These are phyloP conservation scores for Pseudohyphozyma bogoriensis DNA, from an alignment of 768 basidiomycete genomes.

Conservation along the genomic window DNA sequence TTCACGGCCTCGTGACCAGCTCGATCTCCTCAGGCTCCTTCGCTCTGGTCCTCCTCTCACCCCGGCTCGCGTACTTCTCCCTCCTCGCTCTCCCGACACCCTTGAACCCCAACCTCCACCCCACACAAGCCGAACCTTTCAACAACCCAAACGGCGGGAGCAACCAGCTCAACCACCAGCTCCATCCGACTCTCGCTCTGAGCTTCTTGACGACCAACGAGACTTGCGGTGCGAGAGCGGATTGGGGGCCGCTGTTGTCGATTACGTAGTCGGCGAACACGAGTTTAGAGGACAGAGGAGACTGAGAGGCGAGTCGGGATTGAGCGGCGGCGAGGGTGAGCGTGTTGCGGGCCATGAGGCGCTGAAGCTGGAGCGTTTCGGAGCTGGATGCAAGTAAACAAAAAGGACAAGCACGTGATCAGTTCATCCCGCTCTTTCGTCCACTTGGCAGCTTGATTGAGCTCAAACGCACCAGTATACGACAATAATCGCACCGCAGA, in stretches of 20 bases:
- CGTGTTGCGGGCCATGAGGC: constrained; percentile 67
- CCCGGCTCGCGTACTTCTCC: constrained; percentile 23
- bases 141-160: constrained; percentile 43
- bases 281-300: constrained; percentile 68
- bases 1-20: too few species aligned
- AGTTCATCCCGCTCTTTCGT: too few species aligned
- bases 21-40: background rate
- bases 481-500: constrained; percentile 72
- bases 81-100: constrained; percentile 30
- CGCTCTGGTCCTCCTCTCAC: background rate
- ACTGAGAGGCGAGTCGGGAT: constrained; percentile 65
- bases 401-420: background rate
- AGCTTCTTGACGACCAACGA: constrained; percentile 44
- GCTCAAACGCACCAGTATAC: constrained; percentile 71
- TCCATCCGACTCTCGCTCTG: constrained; percentile 39
- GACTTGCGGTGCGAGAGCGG: constrained; percentile 55
- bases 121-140: constrained; percentile 28
- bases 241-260: constrained; percentile 71
- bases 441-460: background rate
- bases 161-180: constrained; percentile 45
- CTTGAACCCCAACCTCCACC: constrained; percentile 30
- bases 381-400: constrained; percentile 48
- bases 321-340: constrained; percentile 56
- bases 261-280: constrained; percentile 71
- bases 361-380: constrained; percentile 66